Base-by-base conservation (phyloP, 768 basidiomycete genomes). In the Leccinellum albellum region DNA sequence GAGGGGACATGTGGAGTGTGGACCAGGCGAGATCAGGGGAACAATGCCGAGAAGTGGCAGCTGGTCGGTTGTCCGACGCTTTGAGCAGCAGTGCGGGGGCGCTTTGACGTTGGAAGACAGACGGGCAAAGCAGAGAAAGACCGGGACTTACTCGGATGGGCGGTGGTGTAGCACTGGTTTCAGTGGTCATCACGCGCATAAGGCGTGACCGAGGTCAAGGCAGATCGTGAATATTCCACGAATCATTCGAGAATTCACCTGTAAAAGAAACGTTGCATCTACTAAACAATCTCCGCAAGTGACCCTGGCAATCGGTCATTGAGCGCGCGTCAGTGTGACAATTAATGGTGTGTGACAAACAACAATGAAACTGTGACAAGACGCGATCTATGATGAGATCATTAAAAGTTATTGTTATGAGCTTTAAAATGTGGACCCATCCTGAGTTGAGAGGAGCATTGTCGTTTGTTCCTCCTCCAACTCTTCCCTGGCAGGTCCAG, bases 401-500 rank as follows among this genome's bases (percentile, higher is more conserved):
- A n/a, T n/a, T n/a, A n/a, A 8, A 29, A 29, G 7, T 37, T 23
- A 44, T 44, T 44, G 42, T 44, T 9, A 12, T 3, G 2, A 23
- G 44, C 44, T 14, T 45, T 45, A 54, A 57, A 57, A 54, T 42
- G 37, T 14, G 7, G 51, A 15, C 8, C 8, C 12, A 20, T 12
- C 24, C 14, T 17, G 20, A 6, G 20, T 12, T 5, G 40, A 42
- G 40, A 3, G 37, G 7, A 6, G 9, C 40, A 42, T 42, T 42
- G 40, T 42, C 21, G 40, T 42, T 13, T 23, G 3, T 6, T 24
- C 15, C 44, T 14, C 44, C 23, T 24, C 23, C 20, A 3, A 10
- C 23, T 23, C 45, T 2, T 31, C n/a, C 23, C 54, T 61, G 66
- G 68, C 66, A 31, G 66, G 68, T 12, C 68, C 61, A 64, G 24